These are phyloP conservation scores for Azolla pinnata DNA, from an alignment of 75 land plant species.

Conservation along the genomic window DNA sequence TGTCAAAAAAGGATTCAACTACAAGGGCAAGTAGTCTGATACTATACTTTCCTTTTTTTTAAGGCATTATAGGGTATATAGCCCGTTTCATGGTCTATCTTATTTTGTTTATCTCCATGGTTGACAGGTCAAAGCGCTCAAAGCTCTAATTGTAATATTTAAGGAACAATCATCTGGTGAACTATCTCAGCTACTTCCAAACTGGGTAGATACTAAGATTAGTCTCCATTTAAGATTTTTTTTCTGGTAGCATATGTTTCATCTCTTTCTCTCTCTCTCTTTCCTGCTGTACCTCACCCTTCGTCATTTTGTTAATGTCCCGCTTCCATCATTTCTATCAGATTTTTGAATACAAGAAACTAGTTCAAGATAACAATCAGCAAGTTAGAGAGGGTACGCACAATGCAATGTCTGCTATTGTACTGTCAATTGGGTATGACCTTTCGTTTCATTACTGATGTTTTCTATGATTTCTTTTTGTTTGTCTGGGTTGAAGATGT, in stretches of 20 bases:
- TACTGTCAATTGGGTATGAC: slow-evolving; percentile 38
- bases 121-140: slow-evolving; percentile 67
- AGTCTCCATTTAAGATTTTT: slow-evolving; percentile 4
- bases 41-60: not conserved
- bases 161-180: slow-evolving; percentile 52
- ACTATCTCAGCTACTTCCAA: slow-evolving; percentile 51
- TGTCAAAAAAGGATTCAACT: slow-evolving; percentile 75
- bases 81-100: not conserved
- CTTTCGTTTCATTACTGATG: no score
- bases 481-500: no score
- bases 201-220: no score
- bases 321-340: slow-evolving; percentile 11
- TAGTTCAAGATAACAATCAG: slow-evolving; percentile 68
- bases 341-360: slow-evolving; percentile 93
- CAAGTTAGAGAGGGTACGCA: slow-evolving; percentile 86
- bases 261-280: not conserved
- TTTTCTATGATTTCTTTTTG: no score
- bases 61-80: not conserved
- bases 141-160: slow-evolving; percentile 47
- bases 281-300: not conserved
- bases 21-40: slow-evolving; percentile 56
- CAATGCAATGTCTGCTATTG: slow-evolving; percentile 71
- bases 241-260: not conserved
- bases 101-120: not conserved
- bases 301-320: not conserved